phyloP scores from a whole-genome alignment of 2,329 filamentous ascomycete species.

The Claviceps capensis region DNA sequence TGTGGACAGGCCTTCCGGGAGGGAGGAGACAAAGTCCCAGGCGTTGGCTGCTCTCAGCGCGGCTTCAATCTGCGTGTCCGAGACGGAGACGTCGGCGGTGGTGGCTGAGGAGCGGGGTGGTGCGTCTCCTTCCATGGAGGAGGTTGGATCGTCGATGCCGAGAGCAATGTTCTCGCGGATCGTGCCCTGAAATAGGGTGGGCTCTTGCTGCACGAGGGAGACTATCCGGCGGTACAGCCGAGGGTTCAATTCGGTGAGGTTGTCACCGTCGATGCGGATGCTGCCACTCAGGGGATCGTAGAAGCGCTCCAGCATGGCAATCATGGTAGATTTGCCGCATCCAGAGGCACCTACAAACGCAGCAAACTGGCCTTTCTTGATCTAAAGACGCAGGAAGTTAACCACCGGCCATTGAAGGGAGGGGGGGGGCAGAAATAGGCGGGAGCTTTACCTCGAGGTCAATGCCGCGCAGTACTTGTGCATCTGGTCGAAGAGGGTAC shows the following conservation, averaged over 20 bases:
- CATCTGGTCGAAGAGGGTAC: slow-evolving; percentile 38
- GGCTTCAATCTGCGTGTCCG: slow-evolving; percentile 23
- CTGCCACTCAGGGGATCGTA: slow-evolving; percentile 30
- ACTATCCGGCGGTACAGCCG: slow-evolving; percentile 38
- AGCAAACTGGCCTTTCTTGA: slow-evolving; percentile 34
- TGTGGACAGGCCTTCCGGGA: slow-evolving; percentile 83
- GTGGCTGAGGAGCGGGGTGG: slow-evolving; percentile 9
- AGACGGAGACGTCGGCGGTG: slow-evolving; percentile 9
- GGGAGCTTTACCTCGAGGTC: slow-evolving; percentile 18
- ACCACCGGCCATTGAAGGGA: too few relatives aligned
- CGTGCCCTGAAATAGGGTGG: slow-evolving; percentile 61
- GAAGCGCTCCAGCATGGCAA: slow-evolving; percentile 36
- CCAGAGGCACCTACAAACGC: slow-evolving; percentile 43
- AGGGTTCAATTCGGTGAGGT: slow-evolving; percentile 28
- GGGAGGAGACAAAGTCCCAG: slow-evolving; percentile 52
- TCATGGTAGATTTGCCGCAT: slow-evolving; percentile 47
- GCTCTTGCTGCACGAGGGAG: slow-evolving; percentile 44
- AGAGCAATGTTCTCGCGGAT: slow-evolving; percentile 65
- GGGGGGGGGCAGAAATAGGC: too few relatives aligned
- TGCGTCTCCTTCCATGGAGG: slow-evolving; percentile 8
- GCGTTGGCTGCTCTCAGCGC: slow-evolving; percentile 35
- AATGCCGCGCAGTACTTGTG: slow-evolving; percentile 28
- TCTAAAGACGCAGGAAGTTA: slow-evolving; percentile 9
- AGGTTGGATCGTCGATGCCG: slow-evolving; percentile 7
- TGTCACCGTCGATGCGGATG: slow-evolving; percentile 31